Base-by-base conservation (phyloP, 345 rosid genomes). In the Salix udensis region DNA sequence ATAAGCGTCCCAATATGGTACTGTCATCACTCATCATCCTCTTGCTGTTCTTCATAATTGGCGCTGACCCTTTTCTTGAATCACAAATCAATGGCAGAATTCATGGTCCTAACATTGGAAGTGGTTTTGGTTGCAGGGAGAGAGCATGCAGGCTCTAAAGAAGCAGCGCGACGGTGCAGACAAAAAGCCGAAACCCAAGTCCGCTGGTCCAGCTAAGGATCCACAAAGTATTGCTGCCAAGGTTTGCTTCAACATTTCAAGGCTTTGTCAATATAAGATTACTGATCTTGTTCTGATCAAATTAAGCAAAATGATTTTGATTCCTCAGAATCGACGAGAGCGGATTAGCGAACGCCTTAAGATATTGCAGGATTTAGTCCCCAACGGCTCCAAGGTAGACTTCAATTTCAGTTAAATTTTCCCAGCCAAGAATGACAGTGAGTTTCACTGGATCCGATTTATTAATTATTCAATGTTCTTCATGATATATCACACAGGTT, bases 151-250 rank as follows among this genome's bases (percentile, higher is more conserved):
- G 82, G 79, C 85, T 37, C 30, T 76, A 10, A 94, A 94, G 92
- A 94, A 89, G 84, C 90, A 82, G 61, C 81, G 88, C 81, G 82
- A 44, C 19, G 71, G 23, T 8, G 76, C 84, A 65, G 65, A 71
- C 40, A 85, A 76, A 82, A 92, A 87, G 77, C 78, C 85, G 2
- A 91, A 90, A 76, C 70, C 86, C 1, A 91, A 88, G 85, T 52
- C 85, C 46, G 70, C 84, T 69, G 28, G 62, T 58, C 71, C 91
- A 71, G 76, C 93, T 6, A 95, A 90, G 81, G 97, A 91, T 72
- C 97, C 96, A 0, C 98, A 95, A 79, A 95, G 97, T 76, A 81
- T 91, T 77, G 97, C 98, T 40, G 98, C 98, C 68, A 95, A 93
- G 97, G 98, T 94, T 80, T 75, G 77, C 62, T 77, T 46, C 53